These are phyloP conservation scores for Penicillium capsulatum DNA, from an alignment of 2,329 filamentous ascomycete genomes.

Conservation along the genomic window DNA sequence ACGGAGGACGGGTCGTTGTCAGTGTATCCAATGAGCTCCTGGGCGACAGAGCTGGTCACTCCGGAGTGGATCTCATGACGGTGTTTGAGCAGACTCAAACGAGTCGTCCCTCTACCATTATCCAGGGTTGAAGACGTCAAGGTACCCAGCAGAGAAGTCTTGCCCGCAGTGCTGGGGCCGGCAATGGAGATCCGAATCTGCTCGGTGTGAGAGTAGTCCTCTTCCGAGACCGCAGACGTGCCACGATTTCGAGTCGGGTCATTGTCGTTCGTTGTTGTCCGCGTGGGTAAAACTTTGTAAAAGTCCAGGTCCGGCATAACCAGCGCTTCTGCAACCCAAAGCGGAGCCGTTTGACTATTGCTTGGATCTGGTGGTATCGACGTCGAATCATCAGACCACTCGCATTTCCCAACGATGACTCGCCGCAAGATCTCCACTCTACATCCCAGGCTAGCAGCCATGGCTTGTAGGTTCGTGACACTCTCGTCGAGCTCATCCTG, in stretches of 20 bases:
- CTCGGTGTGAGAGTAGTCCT: constrained; percentile 53
- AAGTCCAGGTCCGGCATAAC: constrained; percentile 67
- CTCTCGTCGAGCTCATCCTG: constrained; percentile 92
- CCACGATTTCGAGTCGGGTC: neutral
- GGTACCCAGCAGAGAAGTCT: constrained; percentile 84
- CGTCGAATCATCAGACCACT: constrained; percentile 45
- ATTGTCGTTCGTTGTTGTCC: constrained; percentile 2
- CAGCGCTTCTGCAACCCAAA: constrained; percentile 87
- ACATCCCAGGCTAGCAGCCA: constrained; percentile 91
- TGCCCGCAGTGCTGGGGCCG: constrained; percentile 85
- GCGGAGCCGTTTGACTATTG: constrained; percentile 46
- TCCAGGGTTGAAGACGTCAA: constrained; percentile 83
- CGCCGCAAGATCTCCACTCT: constrained; percentile 74
- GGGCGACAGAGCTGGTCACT: constrained; percentile 88
- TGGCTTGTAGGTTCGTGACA: constrained; percentile 74
- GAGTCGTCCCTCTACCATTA: constrained; percentile 85
- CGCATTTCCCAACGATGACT: constrained; percentile 79
- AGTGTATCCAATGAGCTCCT: constrained; percentile 85
- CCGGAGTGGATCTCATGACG: constrained; percentile 89
- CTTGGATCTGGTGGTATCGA: constrained; percentile 19
- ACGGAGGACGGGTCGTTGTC: constrained; percentile 25
- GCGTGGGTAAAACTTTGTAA: constrained; percentile 26
- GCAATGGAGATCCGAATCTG: constrained; percentile 84
- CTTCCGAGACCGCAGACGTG: constrained; percentile 17
- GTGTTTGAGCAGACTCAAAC: constrained; percentile 84